Base-by-base conservation (phyloP, 1,284 basidiomycete genomes). In the Cutaneotrichosporon sp. region DNA sequence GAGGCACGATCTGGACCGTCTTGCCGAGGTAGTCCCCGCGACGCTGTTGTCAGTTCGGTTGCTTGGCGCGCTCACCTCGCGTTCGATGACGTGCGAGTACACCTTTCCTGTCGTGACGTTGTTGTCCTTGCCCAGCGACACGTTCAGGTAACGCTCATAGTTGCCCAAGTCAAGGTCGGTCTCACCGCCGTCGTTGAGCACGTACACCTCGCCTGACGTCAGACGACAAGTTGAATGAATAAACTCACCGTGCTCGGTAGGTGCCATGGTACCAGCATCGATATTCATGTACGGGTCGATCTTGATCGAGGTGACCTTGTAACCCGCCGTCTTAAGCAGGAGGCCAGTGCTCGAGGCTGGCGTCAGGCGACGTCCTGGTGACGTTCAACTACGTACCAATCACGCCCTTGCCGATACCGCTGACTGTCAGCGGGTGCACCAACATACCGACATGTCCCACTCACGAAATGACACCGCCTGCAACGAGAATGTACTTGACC, bases 231-330 rank as follows among this genome's bases (percentile, higher is more conserved):
- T 50, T 21, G 22, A 36, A 36, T 31, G 18, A 13, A 40, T 32
- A 47, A 22, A 40, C 87, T 84, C 78, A 90, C 94, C 97, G 80
- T 99, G 96, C 81, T 99, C 96, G 40, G 94, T 97, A 14, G 96
- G 97, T 50, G 93, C 87, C 96, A 99, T 99, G 36, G 96, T 98
- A 51, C 97, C 97, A 42, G 96, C 97, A 86, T 99, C 96, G 75
- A 99, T 97, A 84, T 99, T 99, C 95, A 99, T 98, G 79, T 99
- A 99, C 26, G 96, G 96, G 81, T 99, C 96, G 73, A 99, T 98
- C 84, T 99, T 99, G 85, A 99, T 98, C 31, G 97, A 91, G 2
- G 97, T 99, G 75, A 98, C 96, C 81, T 94, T 96, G 69, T 97
- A 85, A 53, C 96, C 96, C 38, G 90, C 88, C 56, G 92, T 98